Base-by-base conservation (phyloP, 208 protist species). In the Vickermania ingenoplastis region DNA sequence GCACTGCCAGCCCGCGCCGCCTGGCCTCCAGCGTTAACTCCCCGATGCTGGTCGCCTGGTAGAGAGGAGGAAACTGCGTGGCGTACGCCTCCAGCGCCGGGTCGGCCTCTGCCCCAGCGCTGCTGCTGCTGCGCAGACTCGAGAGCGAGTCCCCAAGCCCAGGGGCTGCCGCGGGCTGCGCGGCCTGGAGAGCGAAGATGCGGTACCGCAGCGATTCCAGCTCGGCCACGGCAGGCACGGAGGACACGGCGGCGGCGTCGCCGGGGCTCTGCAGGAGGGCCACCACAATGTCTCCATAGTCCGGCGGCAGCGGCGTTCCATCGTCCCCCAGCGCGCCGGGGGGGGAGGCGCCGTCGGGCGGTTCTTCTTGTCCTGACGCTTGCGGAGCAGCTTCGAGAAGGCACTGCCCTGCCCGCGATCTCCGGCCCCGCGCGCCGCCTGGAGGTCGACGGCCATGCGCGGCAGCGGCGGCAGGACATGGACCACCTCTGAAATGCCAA, bases 221-320 rank as follows among this genome's bases (percentile, higher is more conserved):
- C 60, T 93, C 82, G 65, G 81, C 74, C 57, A 80, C 76, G 51
- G 85, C 83, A 27, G 82, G 86, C 59, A 84, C 67, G 27, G 77
- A 66, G 14, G 67, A 73, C 45, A 64, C 82, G 31, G 85, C 53
- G 61, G 81, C 63, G 24, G 77, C 85, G 23, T 77, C 67, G 24
- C 51, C 58, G 14, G 64, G 59, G 63, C 80, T 86, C 50, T 88
- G 72, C 21, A 93, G 59, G 61, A 90, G 80, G 1, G 72, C 82
- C 0, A 93, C 78, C n/a, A 75, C 73, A 17, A 93, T 59, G 58
- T 93, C 86, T 17, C 86, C 86, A 60, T 81, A 88, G 60, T 92
- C 79, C 21, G 78, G 69, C 1, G 69, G 48, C 3, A 61, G 30
- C 24, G 59, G 65, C 30, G 50, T 61, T 36, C 67, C 64, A 3